phyloP scores from a whole-genome alignment of 371 early-diverging fungal genomes.

The Lichtheimia corymbifera region DNA sequence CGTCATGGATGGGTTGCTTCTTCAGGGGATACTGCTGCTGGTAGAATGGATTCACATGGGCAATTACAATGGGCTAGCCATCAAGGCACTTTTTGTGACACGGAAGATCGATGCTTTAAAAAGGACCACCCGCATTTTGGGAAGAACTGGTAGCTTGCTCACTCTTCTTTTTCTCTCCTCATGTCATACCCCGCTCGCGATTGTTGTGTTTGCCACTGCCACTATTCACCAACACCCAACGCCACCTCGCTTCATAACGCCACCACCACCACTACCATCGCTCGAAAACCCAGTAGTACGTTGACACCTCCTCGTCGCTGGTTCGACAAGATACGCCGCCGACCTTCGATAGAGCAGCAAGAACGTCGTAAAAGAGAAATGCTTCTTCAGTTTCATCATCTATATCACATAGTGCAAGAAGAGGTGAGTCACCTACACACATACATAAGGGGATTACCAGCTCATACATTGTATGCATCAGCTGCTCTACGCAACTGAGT shows the following conservation, averaged over 20 bases:
- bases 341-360: neutral
- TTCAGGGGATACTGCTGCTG: too few relatives aligned
- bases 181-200: too few relatives aligned
- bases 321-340: slow-evolving; percentile 5
- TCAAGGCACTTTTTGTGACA: too few relatives aligned
- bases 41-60: too few relatives aligned
- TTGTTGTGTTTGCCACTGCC: slow-evolving; percentile 1
- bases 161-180: too few relatives aligned
- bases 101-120: too few relatives aligned
- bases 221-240: neutral
- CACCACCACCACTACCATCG: neutral
- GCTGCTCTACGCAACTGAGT: slow-evolving; percentile 27
- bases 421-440: slow-evolving; percentile 3
- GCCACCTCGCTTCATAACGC: neutral
- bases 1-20: too few relatives aligned
- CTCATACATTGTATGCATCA: neutral
- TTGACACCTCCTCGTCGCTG: slow-evolving; percentile 11
- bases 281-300: neutral
- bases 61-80: too few relatives aligned
- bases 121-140: too few relatives aligned
- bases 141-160: too few relatives aligned
- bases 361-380: neutral
- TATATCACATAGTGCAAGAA: slow-evolving; percentile 6
- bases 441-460: neutral
- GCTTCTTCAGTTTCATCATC: neutral